phyloP scores from a whole-genome alignment of 257 asterid genomes.

The Rehmannia glutinosa region DNA sequence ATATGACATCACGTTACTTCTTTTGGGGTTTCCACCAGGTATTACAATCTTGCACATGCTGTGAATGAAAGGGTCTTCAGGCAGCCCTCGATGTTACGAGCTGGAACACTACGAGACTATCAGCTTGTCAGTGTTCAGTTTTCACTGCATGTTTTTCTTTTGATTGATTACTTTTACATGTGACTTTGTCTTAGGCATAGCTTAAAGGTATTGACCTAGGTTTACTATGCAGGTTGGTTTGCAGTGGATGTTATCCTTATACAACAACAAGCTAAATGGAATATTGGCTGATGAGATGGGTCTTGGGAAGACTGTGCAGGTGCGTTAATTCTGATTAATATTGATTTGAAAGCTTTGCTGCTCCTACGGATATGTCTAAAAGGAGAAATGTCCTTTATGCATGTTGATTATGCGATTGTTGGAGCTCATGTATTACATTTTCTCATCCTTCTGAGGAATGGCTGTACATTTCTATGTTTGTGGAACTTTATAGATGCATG shows the following conservation, averaged over 20 bases:
- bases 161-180: conserved; percentile 11
- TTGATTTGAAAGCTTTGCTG: conserved; percentile 1
- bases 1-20: not conserved
- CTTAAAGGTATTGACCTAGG: conserved; percentile 13
- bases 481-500: conserved; percentile 8
- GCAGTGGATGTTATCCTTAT: conserved; percentile 99
- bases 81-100: conserved; percentile 97
- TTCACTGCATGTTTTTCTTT: conserved; percentile 10
- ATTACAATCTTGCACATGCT: conserved; percentile 97
- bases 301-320: conserved; percentile 99
- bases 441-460: conserved; percentile 3
- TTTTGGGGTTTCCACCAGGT: conserved; percentile 43
- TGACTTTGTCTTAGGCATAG: conserved; percentile 5
- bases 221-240: conserved; percentile 81
- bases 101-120: conserved; percentile 94
- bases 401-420: too few species aligned
- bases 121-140: conserved; percentile 68
- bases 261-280: conserved; percentile 93
- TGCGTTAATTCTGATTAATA: conserved; percentile 24
- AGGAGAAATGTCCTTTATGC: not conserved
- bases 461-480: not conserved
- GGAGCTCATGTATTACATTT: too few species aligned
- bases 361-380: not conserved
- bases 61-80: conserved; percentile 87
- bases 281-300: conserved; percentile 99